Evolutionary conservation across 2,329 filamentous ascomycete species (phyloP), one percentile per base, ranked within the genome.

Genomic region (Penicillium sp.): DNA sequence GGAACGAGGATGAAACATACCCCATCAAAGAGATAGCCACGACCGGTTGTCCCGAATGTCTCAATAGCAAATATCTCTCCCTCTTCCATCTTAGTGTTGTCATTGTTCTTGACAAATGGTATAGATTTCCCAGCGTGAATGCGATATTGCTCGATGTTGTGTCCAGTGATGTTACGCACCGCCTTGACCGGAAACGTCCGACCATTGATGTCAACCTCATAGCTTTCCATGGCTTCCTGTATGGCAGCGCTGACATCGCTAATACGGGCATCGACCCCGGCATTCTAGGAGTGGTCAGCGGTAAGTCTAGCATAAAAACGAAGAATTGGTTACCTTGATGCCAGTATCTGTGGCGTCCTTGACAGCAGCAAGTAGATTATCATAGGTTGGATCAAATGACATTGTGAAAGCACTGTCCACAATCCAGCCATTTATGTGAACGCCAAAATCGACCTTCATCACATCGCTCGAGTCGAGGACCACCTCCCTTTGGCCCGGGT

Each of bases 341-440:
- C 76, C 81, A 47, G 78, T 78, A 74, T 92, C 89, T 55, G 89
- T 92, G 14, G 89, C 88, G 55, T 70, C 68, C 46, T 66, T 71
- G 5, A 92, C 89, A 4, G 89, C 86, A 43, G 82, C 80, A 35
- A 93, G 82, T 29, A 93, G 79, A 67, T 87, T 87, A 72, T 92
- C 88, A 72, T 90, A 92, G 61, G 82, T 82, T 24, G 83, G 84
- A 66, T 92, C 87, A 68, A 90, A 92, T 0, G 88, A 81, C 74
- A 92, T 80, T 10, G 89, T 92, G 70, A 92, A 93, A 6, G 89
- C 89, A 62, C 85, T 89, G 76, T 93, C 89, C 56, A 92, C 88
- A 69, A 92, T 93, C 63, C 85, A 82, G 4, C 89, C 89, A 67
- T 89, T 89, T 67, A 92, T 82, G 70, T 93, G 89, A 31, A 92